phyloP scores from a whole-genome alignment of 75 land plant species.

The Cupressus sempervirens region DNA sequence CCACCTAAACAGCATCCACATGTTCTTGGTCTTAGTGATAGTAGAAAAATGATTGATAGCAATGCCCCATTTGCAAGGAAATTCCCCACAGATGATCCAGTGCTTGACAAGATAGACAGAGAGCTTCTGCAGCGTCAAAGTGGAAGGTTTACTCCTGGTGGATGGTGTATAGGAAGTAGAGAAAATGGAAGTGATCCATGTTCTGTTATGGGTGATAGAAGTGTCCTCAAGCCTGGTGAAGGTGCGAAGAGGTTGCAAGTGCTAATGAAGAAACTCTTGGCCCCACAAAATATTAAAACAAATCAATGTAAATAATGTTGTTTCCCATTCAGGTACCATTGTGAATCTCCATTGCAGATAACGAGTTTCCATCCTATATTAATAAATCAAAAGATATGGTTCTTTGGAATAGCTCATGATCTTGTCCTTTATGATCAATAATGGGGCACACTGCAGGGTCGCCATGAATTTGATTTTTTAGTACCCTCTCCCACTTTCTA shows the following conservation, averaged over 20 bases:
- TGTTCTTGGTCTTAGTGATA: constrained; percentile 30
- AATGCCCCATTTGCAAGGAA: constrained; percentile 50
- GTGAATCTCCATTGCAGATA: background rate
- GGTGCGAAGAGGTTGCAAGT: constrained; percentile 18
- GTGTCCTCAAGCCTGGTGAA: constrained; percentile 19
- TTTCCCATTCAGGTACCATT: background rate
- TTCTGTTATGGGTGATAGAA: constrained; percentile 15
- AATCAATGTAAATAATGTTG: constrained; percentile 15
- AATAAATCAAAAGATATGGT: background rate
- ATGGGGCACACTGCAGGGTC: background rate
- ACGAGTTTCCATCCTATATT: background rate
- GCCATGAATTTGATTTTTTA: background rate
- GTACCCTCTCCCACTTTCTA: background rate
- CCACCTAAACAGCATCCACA: constrained; percentile 97
- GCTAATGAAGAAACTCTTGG: constrained; percentile 10
- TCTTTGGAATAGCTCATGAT: background rate
- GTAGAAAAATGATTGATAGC: constrained; percentile 28
- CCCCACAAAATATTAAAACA: constrained; percentile 11
- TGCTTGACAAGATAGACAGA: constrained; percentile 34
- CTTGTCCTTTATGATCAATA: background rate
- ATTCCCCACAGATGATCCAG: constrained; percentile 30
- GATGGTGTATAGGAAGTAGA: constrained; percentile 35
- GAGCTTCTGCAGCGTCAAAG: constrained; percentile 29
- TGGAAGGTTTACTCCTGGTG: constrained; percentile 40
- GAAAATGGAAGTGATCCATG: constrained; percentile 31